Evolutionary conservation across 805 yeast genomes (phyloP).

Genomic region (Yarrowia hollandica): DNA sequence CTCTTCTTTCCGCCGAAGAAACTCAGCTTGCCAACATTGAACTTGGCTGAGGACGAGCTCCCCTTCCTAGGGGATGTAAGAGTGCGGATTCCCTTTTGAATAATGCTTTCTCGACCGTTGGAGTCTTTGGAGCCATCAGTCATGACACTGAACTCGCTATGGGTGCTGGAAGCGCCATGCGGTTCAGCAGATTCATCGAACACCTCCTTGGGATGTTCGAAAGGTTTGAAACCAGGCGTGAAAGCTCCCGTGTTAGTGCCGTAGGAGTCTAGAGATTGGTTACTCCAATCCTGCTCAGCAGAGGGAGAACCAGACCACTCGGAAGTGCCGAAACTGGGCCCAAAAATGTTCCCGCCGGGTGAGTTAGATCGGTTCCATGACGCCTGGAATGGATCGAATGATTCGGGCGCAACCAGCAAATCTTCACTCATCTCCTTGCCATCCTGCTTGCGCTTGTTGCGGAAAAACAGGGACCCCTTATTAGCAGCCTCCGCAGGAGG

Average conservation of each 20-base stretch:
- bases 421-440: slow-evolving; percentile 1
- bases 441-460: slow-evolving; percentile 4
- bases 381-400: slow-evolving; percentile 16
- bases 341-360: slow-evolving; percentile 7
- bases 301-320: slow-evolving; percentile 19
- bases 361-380: slow-evolving; percentile 15
- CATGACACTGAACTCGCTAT: slow-evolving; percentile 3
- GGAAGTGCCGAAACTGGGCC: slow-evolving; percentile 8
- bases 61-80: slow-evolving; percentile 15
- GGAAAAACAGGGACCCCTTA: slow-evolving; percentile 10
- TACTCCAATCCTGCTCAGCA: slow-evolving; percentile 3
- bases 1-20: slow-evolving; percentile 12
- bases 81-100: slow-evolving; percentile 18
- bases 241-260: neutral
- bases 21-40: slow-evolving; percentile 18
- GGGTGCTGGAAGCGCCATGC: neutral
- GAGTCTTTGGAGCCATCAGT: slow-evolving; percentile 22
- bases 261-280: neutral
- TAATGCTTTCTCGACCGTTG: slow-evolving; percentile 14
- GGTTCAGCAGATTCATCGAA: neutral
- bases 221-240: neutral
- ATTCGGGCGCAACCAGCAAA: neutral
- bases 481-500: neutral
- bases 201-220: slow-evolving; percentile 2
- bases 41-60: slow-evolving; percentile 2